Percentiles rank a stretch among this genome's conserved stretches.
Evolutionary conservation across 1,139 yeast genomes (phyloP).

Genomic region (Candida sanyaensis): DNA sequence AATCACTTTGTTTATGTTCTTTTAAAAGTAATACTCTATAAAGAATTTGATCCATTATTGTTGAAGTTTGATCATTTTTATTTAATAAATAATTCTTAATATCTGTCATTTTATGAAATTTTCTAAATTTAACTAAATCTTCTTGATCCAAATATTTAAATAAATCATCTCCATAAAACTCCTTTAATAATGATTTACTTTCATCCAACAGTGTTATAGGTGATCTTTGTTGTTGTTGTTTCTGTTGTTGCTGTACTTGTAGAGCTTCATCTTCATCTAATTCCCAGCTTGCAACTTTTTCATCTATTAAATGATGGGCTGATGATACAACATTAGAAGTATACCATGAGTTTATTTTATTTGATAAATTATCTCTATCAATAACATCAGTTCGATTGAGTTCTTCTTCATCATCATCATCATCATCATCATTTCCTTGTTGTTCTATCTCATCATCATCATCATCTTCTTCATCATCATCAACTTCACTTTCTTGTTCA

Average conservation of each 20-base stretch:
- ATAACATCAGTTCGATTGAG: slow-evolving; percentile 3
- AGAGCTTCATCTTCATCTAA: slow-evolving; percentile 29
- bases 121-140: slow-evolving; percentile 30
- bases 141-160: slow-evolving; percentile 25
- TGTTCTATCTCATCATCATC: slow-evolving; percentile 19
- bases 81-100: slow-evolving; percentile 15
- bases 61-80: slow-evolving; percentile 7
- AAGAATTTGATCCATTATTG: slow-evolving; percentile 17
- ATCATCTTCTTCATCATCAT: slow-evolving; percentile 11
- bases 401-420: not conserved
- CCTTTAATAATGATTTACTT: slow-evolving; percentile 16
- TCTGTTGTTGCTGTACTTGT: not conserved
- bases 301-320: slow-evolving; percentile 27
- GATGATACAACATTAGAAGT: slow-evolving; percentile 11
- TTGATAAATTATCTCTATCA: slow-evolving; percentile 16
- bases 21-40: slow-evolving; percentile 15
- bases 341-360: slow-evolving; percentile 28
- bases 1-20: slow-evolving; percentile 2
- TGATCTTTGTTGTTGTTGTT: not conserved
- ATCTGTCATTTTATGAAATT: slow-evolving; percentile 25
- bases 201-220: slow-evolving; percentile 8
- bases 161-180: slow-evolving; percentile 40
- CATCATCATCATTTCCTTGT: slow-evolving; percentile 3
- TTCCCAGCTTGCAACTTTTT: slow-evolving; percentile 49
- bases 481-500: slow-evolving; percentile 15